Conservation (phyloP, 768 basidiomycete species). For the Mycena vulgaris region DNA sequence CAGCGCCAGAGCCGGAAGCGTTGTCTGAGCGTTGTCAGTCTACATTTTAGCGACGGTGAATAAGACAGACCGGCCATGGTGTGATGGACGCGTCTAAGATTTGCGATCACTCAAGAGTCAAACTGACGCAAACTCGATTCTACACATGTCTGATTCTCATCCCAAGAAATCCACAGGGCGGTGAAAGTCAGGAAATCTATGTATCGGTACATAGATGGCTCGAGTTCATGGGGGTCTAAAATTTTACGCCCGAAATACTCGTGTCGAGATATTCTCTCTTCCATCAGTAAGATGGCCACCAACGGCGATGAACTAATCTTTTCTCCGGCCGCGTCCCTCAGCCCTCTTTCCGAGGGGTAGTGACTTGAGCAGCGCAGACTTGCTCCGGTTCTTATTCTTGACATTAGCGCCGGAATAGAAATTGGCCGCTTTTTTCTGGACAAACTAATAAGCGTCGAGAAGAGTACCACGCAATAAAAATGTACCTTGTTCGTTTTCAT, state of each 20-base stretch:
- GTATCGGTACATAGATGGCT: too few relatives aligned
- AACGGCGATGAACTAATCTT: slow-evolving; percentile 25
- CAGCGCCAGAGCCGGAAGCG: slow-evolving; percentile 51
- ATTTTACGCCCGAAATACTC: too few relatives aligned
- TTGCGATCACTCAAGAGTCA: too few relatives aligned
- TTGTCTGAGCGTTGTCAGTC: slow-evolving; percentile 46
- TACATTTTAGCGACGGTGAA: neutral
- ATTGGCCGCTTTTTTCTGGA: slow-evolving; percentile 88
- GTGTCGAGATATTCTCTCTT: too few relatives aligned
- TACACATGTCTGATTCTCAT: too few relatives aligned
- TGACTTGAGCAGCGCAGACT: slow-evolving; percentile 72
- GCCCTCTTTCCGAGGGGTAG: slow-evolving; percentile 67
- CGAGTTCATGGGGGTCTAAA: too few relatives aligned
- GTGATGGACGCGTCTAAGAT: slow-evolving; percentile 10
- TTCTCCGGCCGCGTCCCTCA: slow-evolving; percentile 44
- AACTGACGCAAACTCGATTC: too few relatives aligned
- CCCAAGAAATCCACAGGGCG: too few relatives aligned
- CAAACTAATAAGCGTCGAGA: slow-evolving; percentile 19
- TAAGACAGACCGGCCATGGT: slow-evolving; percentile 48
- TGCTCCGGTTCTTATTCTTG: slow-evolving; percentile 87
- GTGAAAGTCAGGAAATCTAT: too few relatives aligned
- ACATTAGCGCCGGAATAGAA: slow-evolving; percentile 90
- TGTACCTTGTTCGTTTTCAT: slow-evolving; percentile 95
- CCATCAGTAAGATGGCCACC: too few relatives aligned
- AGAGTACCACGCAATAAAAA: slow-evolving; percentile 14